phyloP scores from a whole-genome alignment of 768 basidiomycete genomes.

The Suillus clintonianus region DNA sequence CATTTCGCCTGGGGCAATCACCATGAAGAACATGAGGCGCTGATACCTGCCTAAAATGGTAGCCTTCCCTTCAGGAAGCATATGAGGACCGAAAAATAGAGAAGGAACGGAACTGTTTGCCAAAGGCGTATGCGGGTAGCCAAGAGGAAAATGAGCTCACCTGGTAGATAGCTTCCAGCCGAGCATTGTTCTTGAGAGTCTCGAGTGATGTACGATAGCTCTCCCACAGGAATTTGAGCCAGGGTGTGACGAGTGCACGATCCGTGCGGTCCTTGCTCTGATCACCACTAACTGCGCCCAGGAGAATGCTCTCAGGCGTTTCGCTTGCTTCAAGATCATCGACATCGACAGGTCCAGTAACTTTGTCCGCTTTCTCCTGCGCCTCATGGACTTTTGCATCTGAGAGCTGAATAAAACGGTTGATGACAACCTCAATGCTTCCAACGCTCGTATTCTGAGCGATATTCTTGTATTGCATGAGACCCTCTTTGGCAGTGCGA shows the following conservation, averaged over 20 bases:
- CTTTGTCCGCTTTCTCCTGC: conserved; percentile 82
- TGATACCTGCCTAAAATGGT: background rate
- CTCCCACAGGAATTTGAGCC: conserved; percentile 99
- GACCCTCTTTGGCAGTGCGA: conserved; percentile 89
- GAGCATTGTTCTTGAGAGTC: conserved; percentile 93
- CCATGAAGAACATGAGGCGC: background rate
- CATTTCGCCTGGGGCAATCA: background rate
- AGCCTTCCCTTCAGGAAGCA: conserved; percentile 4
- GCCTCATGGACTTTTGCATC: conserved; percentile 84
- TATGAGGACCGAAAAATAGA: background rate
- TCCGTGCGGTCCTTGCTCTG: conserved; percentile 95
- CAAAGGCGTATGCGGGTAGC: background rate
- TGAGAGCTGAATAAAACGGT: conserved; percentile 77
- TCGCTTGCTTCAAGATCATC: conserved; percentile 96
- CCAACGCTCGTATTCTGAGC: conserved; percentile 90
- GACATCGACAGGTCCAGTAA: conserved; percentile 72
- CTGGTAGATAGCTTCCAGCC: conserved; percentile 93
- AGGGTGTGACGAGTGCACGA: conserved; percentile 91
- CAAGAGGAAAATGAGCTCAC: conserved; percentile 41
- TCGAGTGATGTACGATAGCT: conserved; percentile 94
- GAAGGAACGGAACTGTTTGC: conserved; percentile 1
- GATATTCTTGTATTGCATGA: conserved; percentile 98
- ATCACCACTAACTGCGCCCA: conserved; percentile 86
- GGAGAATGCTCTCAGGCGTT: conserved; percentile 89
- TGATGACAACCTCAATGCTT: conserved; percentile 91